Conservation (phyloP, 2,329 filamentous ascomycete species). For the Ascochyta pisi region DNA sequence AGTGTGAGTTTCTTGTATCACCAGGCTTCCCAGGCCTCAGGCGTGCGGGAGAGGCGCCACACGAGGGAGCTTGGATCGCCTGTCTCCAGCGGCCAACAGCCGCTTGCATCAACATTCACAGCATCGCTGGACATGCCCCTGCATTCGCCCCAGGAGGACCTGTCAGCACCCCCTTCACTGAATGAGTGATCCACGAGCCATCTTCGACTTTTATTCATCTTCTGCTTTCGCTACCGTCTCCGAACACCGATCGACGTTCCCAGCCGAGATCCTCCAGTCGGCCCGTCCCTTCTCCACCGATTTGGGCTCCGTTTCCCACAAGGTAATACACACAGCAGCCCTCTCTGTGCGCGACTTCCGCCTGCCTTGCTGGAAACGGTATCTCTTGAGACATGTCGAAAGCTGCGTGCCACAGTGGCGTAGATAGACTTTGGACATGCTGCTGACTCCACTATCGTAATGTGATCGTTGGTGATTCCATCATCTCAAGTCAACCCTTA, state of each 20-base stretch:
- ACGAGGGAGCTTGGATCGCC: constrained; percentile 14
- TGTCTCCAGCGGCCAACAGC: constrained; percentile 17
- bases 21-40: constrained; percentile 13
- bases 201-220: constrained; percentile 1
- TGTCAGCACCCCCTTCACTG: background rate
- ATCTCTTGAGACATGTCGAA: constrained; percentile 28
- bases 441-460: background rate
- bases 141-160: background rate
- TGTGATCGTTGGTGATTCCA: background rate
- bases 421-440: constrained; percentile 24
- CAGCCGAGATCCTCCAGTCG: constrained; percentile 7
- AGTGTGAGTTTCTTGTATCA: constrained; percentile 34
- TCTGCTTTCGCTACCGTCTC: background rate
- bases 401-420: constrained; percentile 49
- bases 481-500: constrained; percentile 45
- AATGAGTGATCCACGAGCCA: constrained; percentile 1
- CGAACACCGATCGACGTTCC: constrained; percentile 3
- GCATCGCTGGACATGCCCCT: constrained; percentile 4
- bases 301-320: constrained; percentile 1
- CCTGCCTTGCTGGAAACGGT: constrained; percentile 13
- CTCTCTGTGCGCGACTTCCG: constrained; percentile 9
- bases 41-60: constrained; percentile 19
- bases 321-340: constrained; percentile 21
- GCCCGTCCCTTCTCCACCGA: constrained; percentile 4
- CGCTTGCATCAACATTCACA: constrained; percentile 16